Conservation (phyloP, 306 rosid genomes). For the Medicago ruthenica region DNA sequence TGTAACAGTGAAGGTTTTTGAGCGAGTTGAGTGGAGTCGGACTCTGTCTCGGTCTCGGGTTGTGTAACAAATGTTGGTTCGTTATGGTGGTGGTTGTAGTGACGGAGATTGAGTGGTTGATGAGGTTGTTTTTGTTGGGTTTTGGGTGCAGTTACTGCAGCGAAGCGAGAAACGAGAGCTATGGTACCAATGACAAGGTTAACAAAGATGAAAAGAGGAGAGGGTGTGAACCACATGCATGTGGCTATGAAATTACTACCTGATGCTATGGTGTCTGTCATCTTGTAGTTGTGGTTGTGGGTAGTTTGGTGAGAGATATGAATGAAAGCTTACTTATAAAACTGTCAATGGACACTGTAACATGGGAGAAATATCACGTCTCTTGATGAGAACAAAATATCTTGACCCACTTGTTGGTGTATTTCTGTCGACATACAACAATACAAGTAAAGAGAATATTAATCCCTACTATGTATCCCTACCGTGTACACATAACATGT, state of each 20-base stretch:
- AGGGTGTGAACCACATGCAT: slow-evolving; percentile 63
- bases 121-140: slow-evolving; percentile 30
- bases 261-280: slow-evolving; percentile 35
- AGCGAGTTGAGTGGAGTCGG: slow-evolving; percentile 35
- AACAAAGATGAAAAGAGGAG: slow-evolving; percentile 67
- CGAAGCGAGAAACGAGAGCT: slow-evolving; percentile 51
- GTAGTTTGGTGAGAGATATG: neutral
- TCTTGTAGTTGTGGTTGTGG: neutral
- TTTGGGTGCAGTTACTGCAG: neutral
- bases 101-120: slow-evolving; percentile 50
- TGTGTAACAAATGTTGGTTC: neutral
- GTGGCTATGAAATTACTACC: neutral
- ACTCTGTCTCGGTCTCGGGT: neutral
- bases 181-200: slow-evolving; percentile 75
- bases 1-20: slow-evolving; percentile 53
- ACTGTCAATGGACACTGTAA: too few species aligned
- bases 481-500: too few species aligned
- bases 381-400: too few species aligned
- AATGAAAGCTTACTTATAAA: neutral
- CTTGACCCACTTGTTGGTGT: too few species aligned
- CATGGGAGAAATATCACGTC: too few species aligned
- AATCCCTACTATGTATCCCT: too few species aligned
- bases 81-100: neutral
- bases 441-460: too few species aligned
- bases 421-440: too few species aligned